Evolutionary conservation across 176 grass and related monocot genomes (phyloP), one percentile per base, ranked within the genome.

Genomic region (Bromus sterilis): DNA sequence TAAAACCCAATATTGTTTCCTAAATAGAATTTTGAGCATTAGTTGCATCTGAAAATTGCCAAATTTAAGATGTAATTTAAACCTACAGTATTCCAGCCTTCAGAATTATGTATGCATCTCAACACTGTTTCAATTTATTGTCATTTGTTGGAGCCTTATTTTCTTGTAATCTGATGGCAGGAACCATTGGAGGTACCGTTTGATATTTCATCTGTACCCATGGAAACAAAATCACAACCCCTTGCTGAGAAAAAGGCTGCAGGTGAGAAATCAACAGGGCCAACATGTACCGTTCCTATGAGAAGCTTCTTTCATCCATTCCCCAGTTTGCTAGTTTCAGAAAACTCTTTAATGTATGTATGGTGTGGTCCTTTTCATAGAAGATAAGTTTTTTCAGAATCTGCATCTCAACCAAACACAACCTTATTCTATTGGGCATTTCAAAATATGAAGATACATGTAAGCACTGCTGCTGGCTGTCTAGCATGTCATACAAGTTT

Each of bases 261-360:
- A 25, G 96, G 96, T 60, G 95, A 99, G 83, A 99, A 99, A 67
- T 74, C 79, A 84, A 80, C 93, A 21, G 91, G 96, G 57, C 85
- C 82, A 6, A 75, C 58, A 60, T 88, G 89, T 82, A 73, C 96
- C 74, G 76, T 82, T 90, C 92, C 20, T 95, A 93, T 91, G 93
- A 95, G 85, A 99, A 93, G 80, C 79, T 93, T 75, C 93, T 99
- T 88, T 95, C 91, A 18, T 95, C 91, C 58, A 93, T 99, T 89
- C 89, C 96, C 5, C 91, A 99, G 66, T 93, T 95, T 4, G 78
- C 91, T 91, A 63, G 71, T 80, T 99, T 99, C 68, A 93, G 96
- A 57, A 93, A 95, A 71, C 91, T 95, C 18, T 99, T 99, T 66
- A 99, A 99, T 93, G 96, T 99, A 78, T 12, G 81, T 75, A 26